Evolutionary conservation across 2,329 filamentous ascomycete species (phyloP).

Genomic region (Penicillium griseofulvum): DNA sequence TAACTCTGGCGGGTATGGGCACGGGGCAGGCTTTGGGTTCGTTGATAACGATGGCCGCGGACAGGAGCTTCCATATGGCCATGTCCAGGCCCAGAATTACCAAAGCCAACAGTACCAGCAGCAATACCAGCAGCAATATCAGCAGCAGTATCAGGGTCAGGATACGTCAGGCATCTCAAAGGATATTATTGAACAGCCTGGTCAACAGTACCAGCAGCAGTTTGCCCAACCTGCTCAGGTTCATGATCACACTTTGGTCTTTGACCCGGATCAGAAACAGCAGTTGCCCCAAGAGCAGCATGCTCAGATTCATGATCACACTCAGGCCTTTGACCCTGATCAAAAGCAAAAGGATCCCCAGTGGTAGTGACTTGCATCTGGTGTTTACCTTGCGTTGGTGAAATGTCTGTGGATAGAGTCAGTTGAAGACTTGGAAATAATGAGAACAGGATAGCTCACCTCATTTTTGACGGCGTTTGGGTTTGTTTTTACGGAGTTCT

Average conservation of each 20-base stretch:
- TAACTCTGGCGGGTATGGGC: conserved; percentile 11
- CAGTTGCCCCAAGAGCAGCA: neutral
- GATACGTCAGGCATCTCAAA: conserved; percentile 6
- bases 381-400: neutral
- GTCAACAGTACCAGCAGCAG: neutral
- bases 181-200: conserved; percentile 8
- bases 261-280: conserved; percentile 9
- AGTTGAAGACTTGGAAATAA: neutral
- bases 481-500: neutral
- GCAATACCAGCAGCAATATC: conserved; percentile 7
- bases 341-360: conserved; percentile 8
- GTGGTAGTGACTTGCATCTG: neutral
- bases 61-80: conserved; percentile 21
- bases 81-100: conserved; percentile 4
- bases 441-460: conserved; percentile 2
- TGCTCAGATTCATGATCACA: neutral
- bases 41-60: conserved; percentile 29
- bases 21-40: conserved; percentile 25
- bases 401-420: neutral
- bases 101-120: conserved; percentile 5
- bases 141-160: conserved; percentile 7
- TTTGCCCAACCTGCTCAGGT: no score
- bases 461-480: conserved; percentile 5
- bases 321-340: conserved; percentile 1
- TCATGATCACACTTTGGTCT: neutral